Percentiles rank a stretch among this genome's conserved stretches.
phyloP scores from a whole-genome alignment of 345 rosid species.

The Arabis hirsuta region DNA sequence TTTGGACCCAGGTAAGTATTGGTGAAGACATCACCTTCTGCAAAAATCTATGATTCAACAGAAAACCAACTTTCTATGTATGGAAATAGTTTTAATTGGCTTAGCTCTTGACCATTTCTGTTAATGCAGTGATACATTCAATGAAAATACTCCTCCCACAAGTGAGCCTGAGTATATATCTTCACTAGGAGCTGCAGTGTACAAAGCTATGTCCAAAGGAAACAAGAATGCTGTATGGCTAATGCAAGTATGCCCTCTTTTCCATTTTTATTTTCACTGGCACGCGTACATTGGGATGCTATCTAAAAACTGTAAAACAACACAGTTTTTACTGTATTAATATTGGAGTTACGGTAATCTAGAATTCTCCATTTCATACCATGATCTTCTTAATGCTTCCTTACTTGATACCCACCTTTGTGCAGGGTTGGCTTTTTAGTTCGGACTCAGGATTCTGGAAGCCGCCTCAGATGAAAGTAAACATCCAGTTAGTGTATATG shows the following conservation, averaged over 20 bases:
- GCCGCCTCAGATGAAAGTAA: slow-evolving; percentile 91
- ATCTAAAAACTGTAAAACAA: neutral
- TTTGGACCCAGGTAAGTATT: neutral
- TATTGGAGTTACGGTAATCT: neutral
- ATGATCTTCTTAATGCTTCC: slow-evolving; percentile 16
- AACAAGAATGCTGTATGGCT: slow-evolving; percentile 93
- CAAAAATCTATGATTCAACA: neutral
- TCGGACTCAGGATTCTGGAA: slow-evolving; percentile 84
- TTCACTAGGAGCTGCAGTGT: slow-evolving; percentile 85
- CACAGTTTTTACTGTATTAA: neutral
- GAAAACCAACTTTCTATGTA: neutral
- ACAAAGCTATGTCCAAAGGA: slow-evolving; percentile 89
- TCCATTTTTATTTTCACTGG: slow-evolving; percentile 18
- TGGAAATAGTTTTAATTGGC: neutral
- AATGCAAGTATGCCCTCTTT: slow-evolving; percentile 78
- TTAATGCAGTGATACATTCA: slow-evolving; percentile 84
- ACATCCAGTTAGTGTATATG: slow-evolving; percentile 13
- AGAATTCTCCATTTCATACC: neutral
- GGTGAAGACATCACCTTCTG: neutral
- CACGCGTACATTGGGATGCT: neutral
- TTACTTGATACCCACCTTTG: slow-evolving; percentile 31
- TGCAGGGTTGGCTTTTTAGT: slow-evolving; percentile 97
- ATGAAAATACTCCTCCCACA: slow-evolving; percentile 93
- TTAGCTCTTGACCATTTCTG: slow-evolving; percentile 6
- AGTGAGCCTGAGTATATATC: slow-evolving; percentile 74